Percentiles rank a stretch among this genome's conserved stretches.
Evolutionary conservation across 164 flowering plant species (phyloP).

Genomic region (Saururus chinensis): DNA sequence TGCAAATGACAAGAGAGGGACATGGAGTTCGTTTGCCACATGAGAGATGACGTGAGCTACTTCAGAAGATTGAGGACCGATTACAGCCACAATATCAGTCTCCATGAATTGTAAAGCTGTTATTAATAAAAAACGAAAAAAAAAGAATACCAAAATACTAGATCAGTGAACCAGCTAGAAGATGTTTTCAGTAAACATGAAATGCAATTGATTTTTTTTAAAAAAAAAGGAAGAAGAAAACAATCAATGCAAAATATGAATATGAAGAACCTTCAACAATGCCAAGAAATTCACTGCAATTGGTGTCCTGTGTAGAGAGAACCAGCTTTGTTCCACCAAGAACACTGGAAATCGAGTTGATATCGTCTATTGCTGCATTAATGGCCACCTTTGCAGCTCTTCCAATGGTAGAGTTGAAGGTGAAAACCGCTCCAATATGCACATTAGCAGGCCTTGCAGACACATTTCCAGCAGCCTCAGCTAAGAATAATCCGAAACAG

Average conservation of each 20-base stretch:
- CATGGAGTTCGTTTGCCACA: slow-evolving; percentile 73
- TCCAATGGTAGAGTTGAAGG: slow-evolving; percentile 74
- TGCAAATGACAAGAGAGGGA: slow-evolving; percentile 78
- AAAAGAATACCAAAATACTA: not conserved
- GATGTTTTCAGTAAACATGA: too few relatives aligned
- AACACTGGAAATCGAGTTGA: slow-evolving; percentile 54
- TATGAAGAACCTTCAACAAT: slow-evolving; percentile 53
- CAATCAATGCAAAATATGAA: not conserved
- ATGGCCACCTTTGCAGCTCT: slow-evolving; percentile 82
- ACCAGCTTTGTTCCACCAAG: slow-evolving; percentile 53
- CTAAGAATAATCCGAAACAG: slow-evolving; percentile 16
- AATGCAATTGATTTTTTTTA: too few relatives aligned
- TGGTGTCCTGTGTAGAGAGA: slow-evolving; percentile 39
- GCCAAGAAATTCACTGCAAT: slow-evolving; percentile 72
- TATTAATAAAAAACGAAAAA: not conserved
- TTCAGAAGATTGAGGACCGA: slow-evolving; percentile 86
- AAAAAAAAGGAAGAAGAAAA: too few relatives aligned
- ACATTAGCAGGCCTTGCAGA: slow-evolving; percentile 65
- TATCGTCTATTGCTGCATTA: slow-evolving; percentile 72
- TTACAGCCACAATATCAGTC: slow-evolving; percentile 55
- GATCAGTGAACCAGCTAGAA: not conserved
- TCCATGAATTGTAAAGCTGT: slow-evolving; percentile 80
- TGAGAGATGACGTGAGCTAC: slow-evolving; percentile 66
- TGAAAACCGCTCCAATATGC: slow-evolving; percentile 68
- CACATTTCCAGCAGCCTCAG: slow-evolving; percentile 15